Evolutionary conservation across 2,329 filamentous ascomycete genomes (phyloP), one percentile per base, ranked within the genome.

Genomic region (Colletotrichum abscissum): DNA sequence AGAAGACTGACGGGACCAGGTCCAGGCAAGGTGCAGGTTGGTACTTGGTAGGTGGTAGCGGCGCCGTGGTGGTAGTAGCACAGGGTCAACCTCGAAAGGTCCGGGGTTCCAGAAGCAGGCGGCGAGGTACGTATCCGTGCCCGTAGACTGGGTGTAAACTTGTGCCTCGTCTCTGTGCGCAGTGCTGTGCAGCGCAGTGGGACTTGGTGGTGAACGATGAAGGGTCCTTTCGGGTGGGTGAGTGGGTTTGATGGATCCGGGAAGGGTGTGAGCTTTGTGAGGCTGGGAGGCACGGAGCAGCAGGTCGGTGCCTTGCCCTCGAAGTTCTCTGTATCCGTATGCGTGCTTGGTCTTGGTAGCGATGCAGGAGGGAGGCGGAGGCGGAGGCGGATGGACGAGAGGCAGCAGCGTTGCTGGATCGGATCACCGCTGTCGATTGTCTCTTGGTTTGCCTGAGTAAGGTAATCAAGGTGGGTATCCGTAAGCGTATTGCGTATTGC

Each of bases 371-470:
- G 28, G 59, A 58, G 65, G 46, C 35, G 22, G 30, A 66, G 57
- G 42, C 26, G 56, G 46, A 38, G 16, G 46, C 38, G 56, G 28
- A 22, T 35, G 52, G 14, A 49, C 55, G 19, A 54, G 69, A 68
- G 56, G 56, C 69, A 71, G 57, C 63, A 68, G 63, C 46, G 64
- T 68, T 54, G 19, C 42, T 49, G 54, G 46, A 26, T 68, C 24
- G 35, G 58, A 33, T 63, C 42, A 33, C 35, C 19, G 28, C 42
- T 9, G 42, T 22, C 42, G 28, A 52, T 19, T n/a, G 42, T 46
- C 42, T 49, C 19, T 49, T 28, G 11, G 38, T 7, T 12, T 28
- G 60, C 52, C 24, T 63, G 26, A 52, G 60, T 63, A 52, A 63
- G 19, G 19, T 12, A 28, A 28, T 4, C 58, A 49, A 49, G 42